Conservation (phyloP, 176 grass and related monocot species). For the Oryza officinalis region DNA sequence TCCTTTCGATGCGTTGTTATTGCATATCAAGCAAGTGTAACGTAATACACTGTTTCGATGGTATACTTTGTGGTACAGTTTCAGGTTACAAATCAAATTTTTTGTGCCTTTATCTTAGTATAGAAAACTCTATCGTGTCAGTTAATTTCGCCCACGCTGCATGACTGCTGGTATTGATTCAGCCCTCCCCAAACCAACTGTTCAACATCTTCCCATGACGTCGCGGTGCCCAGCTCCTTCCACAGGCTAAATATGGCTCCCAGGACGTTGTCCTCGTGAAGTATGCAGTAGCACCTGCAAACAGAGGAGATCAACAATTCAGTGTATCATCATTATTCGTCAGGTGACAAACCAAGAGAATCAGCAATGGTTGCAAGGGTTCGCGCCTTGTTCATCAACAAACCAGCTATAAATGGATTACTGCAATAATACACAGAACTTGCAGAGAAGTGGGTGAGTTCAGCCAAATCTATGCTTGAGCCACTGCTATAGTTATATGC, state of each 20-base stretch:
- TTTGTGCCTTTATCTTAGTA: not conserved
- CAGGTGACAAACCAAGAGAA: not conserved
- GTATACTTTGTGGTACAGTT: not conserved
- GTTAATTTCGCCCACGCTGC: not conserved
- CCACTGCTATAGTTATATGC: not conserved
- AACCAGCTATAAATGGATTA: not conserved
- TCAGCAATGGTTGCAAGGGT: not conserved
- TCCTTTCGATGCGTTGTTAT: no score
- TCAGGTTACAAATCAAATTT: no score
- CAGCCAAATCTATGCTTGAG: no score
- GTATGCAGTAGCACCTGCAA: constrained; percentile 86
- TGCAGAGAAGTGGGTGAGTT: not conserved
- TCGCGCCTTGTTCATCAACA: not conserved
- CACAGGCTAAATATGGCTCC: constrained; percentile 89
- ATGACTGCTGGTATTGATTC: constrained; percentile 61
- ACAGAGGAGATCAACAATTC: not conserved
- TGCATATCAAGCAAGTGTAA: not conserved
- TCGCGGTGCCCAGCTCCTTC: constrained; percentile 64
- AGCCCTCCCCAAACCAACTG: constrained; percentile 78
- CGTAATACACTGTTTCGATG: not conserved
- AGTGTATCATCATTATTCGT: not conserved
- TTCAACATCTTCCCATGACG: constrained; percentile 75
- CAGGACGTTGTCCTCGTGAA: constrained; percentile 90
- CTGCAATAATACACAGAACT: not conserved
- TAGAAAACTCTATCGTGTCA: not conserved